Evolutionary conservation across 805 yeast genomes (phyloP).

Genomic region (Brettanomyces bruxellensis): DNA sequence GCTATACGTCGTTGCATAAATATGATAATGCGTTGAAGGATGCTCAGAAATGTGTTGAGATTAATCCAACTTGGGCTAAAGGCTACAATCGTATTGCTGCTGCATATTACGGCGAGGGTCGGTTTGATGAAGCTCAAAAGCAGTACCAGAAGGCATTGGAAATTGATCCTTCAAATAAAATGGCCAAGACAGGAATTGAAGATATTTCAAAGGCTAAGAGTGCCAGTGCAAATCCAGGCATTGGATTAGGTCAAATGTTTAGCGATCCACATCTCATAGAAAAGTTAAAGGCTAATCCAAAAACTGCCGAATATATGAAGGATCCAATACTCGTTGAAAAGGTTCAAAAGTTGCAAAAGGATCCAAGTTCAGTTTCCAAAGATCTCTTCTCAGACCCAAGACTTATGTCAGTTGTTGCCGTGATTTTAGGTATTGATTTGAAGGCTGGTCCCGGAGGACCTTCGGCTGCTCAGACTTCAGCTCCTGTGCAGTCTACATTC

Average conservation of each 20-base stretch:
- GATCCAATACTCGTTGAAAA: slow-evolving; percentile 79
- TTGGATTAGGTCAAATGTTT: slow-evolving; percentile 68
- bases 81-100: slow-evolving; percentile 93
- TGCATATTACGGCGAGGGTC: slow-evolving; percentile 81
- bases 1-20: slow-evolving; percentile 71
- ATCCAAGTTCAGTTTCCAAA: slow-evolving; percentile 68
- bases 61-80: slow-evolving; percentile 88
- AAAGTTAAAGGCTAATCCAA: slow-evolving; percentile 74
- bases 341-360: slow-evolving; percentile 47
- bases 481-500: slow-evolving; percentile 1
- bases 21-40: slow-evolving; percentile 71
- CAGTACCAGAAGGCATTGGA: slow-evolving; percentile 74
- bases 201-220: slow-evolving; percentile 53
- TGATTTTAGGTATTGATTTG: slow-evolving; percentile 74
- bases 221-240: slow-evolving; percentile 15
- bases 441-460: slow-evolving; percentile 19
- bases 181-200: slow-evolving; percentile 76
- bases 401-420: slow-evolving; percentile 80
- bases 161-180: slow-evolving; percentile 70
- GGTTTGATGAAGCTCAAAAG: slow-evolving; percentile 62
- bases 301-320: slow-evolving; percentile 76
- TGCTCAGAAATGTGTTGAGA: slow-evolving; percentile 73
- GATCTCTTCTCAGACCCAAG: slow-evolving; percentile 75
- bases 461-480: slow-evolving; percentile 14
- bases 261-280: slow-evolving; percentile 70